Percentiles rank a stretch among this genome's conserved stretches.
phyloP scores from a whole-genome alignment of 148 eudicot genomes.

The Fagopyrum tataricum region DNA sequence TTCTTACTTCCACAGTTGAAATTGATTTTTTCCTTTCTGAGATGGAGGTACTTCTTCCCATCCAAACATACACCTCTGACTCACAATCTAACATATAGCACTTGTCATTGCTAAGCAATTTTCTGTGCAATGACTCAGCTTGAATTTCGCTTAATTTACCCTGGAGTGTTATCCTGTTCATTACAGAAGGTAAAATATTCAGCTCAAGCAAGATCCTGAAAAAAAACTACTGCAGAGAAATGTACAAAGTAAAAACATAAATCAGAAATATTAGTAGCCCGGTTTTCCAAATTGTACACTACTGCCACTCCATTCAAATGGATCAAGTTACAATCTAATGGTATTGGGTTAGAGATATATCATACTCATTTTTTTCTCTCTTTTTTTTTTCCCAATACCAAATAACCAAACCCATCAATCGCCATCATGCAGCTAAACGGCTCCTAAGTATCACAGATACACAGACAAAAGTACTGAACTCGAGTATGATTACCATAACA shows the following conservation, averaged over 20 bases:
- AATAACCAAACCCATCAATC: background rate
- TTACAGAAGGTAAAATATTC: background rate
- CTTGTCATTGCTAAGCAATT: slow-evolving; percentile 42
- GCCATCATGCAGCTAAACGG: too few relatives aligned
- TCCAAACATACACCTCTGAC: slow-evolving; percentile 59
- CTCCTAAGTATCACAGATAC: background rate
- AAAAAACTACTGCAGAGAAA: background rate
- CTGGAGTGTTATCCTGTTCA: slow-evolving; percentile 31
- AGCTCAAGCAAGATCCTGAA: background rate
- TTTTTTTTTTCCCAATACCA: background rate
- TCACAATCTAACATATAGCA: slow-evolving; percentile 72
- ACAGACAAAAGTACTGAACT: background rate
- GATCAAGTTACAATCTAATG: background rate
- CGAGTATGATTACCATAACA: slow-evolving; percentile 33
- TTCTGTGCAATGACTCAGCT: slow-evolving; percentile 33
- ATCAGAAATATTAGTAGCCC: background rate
- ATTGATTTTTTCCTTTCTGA: slow-evolving; percentile 52
- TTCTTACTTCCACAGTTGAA: slow-evolving; percentile 51
- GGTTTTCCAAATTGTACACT: background rate
- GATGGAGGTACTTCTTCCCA: slow-evolving; percentile 58
- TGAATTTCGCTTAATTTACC: slow-evolving; percentile 23
- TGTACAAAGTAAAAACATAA: background rate
- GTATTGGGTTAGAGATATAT: background rate
- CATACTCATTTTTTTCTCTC: too few relatives aligned
- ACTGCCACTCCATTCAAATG: background rate